Conservation (phyloP, 345 rosid species). For the Ceriops zippeliana region DNA sequence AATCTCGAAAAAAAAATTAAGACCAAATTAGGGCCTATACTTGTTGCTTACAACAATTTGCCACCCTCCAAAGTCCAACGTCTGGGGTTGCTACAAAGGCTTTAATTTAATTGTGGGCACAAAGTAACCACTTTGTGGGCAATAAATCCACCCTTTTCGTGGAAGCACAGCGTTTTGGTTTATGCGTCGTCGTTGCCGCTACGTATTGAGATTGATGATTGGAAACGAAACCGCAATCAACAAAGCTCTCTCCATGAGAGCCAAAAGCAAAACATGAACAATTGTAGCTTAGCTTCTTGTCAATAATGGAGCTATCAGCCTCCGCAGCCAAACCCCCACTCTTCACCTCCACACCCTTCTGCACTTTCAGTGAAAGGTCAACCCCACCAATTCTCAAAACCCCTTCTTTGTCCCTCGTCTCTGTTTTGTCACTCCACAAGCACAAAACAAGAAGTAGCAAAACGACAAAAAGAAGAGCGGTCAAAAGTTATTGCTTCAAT, state of each 20-base stretch:
- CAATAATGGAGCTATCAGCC: slow-evolving; percentile 14
- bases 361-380: slow-evolving; percentile 27
- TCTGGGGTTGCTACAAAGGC: no score
- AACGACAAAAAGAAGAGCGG: slow-evolving; percentile 14
- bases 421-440: slow-evolving; percentile 18
- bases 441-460: slow-evolving; percentile 4
- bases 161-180: no score
- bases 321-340: slow-evolving; percentile 21
- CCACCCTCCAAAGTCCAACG: no score
- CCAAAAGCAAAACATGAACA: slow-evolving; percentile 14
- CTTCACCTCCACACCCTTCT: slow-evolving; percentile 11
- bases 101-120: no score
- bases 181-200: no score
- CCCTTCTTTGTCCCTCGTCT: slow-evolving; percentile 17
- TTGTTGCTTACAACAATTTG: no score
- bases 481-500: slow-evolving; percentile 16
- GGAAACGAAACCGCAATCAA: no score
- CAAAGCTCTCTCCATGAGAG: neutral
- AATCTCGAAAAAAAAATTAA: no score
- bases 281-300: slow-evolving; percentile 11
- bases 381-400: slow-evolving; percentile 15
- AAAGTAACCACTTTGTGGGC: no score
- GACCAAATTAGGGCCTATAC: no score
- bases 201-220: no score
- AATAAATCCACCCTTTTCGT: no score